A percentile compares a stretch with the other conserved stretches of the same genome.
These are phyloP conservation scores for Bauhinia variegata DNA, from an alignment of 306 rosid genomes.

Conservation along the genomic window DNA sequence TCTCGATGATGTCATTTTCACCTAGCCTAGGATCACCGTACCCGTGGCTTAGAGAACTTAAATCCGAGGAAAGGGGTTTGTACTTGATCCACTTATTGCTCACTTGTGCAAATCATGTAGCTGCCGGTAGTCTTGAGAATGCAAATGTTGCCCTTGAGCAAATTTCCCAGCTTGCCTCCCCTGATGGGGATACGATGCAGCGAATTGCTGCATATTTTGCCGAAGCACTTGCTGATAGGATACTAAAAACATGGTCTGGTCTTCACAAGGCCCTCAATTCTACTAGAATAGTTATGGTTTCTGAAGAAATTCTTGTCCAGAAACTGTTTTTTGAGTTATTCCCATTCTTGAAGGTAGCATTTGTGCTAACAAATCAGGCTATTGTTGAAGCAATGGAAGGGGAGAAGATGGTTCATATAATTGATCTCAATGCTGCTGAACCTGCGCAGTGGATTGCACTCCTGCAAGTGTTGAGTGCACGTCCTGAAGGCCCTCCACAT, in stretches of 20 bases:
- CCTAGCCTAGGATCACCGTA: slow-evolving; percentile 73
- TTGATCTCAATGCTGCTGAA: slow-evolving; percentile 83
- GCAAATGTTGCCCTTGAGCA: slow-evolving; percentile 81
- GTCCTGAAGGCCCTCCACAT: slow-evolving; percentile 94
- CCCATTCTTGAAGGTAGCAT: slow-evolving; percentile 77
- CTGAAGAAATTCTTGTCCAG: slow-evolving; percentile 69
- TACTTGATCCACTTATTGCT: slow-evolving; percentile 75
- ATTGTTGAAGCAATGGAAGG: slow-evolving; percentile 85
- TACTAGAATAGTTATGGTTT: slow-evolving; percentile 56
- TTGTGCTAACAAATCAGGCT: slow-evolving; percentile 77
- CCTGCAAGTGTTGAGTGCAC: slow-evolving; percentile 64
- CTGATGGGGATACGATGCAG: slow-evolving; percentile 89
- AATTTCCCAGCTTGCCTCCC: slow-evolving; percentile 75
- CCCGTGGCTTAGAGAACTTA: slow-evolving; percentile 70
- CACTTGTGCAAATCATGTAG: slow-evolving; percentile 82
- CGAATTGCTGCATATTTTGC: slow-evolving; percentile 77
- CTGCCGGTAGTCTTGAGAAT: slow-evolving; percentile 68
- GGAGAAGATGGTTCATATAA: slow-evolving; percentile 83
- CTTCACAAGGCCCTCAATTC: slow-evolving; percentile 79
- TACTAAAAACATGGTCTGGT: slow-evolving; percentile 81
- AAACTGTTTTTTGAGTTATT: slow-evolving; percentile 74
- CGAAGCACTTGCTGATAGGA: slow-evolving; percentile 78
- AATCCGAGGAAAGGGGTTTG: slow-evolving; percentile 81
- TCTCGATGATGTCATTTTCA: slow-evolving; percentile 69
- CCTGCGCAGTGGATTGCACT: slow-evolving; percentile 86